These are phyloP conservation scores for Nyctanthes arbortristis DNA, from an alignment of 257 asterid genomes.

Conservation along the genomic window DNA sequence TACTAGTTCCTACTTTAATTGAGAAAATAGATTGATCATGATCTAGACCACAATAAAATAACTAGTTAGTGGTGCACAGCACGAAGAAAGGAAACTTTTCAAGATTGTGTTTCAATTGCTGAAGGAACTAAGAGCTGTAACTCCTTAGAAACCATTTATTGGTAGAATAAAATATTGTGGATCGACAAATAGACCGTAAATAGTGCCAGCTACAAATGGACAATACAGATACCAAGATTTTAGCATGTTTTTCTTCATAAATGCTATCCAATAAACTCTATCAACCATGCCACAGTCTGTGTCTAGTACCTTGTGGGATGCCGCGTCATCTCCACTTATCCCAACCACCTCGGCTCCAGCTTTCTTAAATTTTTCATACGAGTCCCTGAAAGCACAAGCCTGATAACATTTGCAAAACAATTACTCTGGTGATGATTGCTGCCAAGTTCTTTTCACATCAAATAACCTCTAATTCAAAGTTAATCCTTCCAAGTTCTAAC, in stretches of 20 bases:
- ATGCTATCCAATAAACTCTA: no score
- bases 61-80: neutral
- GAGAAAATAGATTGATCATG: neutral
- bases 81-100: neutral
- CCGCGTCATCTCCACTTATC: constrained; percentile 78
- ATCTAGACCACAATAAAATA: neutral
- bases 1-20: constrained; percentile 1
- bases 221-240: no score
- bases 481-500: no score
- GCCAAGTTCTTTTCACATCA: neutral
- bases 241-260: no score
- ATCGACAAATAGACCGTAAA: no score
- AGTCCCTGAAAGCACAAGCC: constrained; percentile 99
- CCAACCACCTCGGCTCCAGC: constrained; percentile 95
- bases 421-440: neutral
- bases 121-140: no score
- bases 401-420: constrained; percentile 35
- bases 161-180: no score
- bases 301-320: constrained; percentile 81
- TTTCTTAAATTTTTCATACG: constrained; percentile 92
- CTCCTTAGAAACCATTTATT: no score
- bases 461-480: no score
- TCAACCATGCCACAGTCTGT: no score
- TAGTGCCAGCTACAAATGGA: no score
- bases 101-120: neutral